These are phyloP conservation scores for Sanghuangporus weigelae DNA, from an alignment of 1,284 basidiomycete genomes.

Conservation along the genomic window DNA sequence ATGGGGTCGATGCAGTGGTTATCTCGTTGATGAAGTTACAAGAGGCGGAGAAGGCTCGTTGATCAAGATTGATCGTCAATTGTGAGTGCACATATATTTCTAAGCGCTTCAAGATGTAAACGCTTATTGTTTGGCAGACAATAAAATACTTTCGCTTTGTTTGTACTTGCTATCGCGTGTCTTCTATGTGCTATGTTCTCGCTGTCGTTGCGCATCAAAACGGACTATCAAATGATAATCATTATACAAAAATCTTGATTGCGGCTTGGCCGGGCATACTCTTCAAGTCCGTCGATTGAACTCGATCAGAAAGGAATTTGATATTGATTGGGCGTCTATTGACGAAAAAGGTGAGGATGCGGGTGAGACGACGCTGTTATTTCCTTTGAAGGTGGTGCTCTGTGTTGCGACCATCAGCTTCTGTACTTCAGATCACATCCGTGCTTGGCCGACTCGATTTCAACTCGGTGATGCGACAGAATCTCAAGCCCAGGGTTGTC, in stretches of 20 bases:
- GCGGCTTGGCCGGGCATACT: neutral
- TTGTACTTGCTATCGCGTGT: neutral
- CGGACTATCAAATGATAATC: neutral
- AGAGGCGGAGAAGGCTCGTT: constrained; percentile 13
- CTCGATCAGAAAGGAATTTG: neutral
- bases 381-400: neutral
- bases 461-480: neutral
- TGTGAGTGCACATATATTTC: neutral
- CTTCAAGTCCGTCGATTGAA: neutral
- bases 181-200: neutral
- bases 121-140: neutral
- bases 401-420: neutral
- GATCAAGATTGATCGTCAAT: neutral
- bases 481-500: neutral
- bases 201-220: neutral
- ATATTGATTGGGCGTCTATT: neutral
- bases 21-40: constrained; percentile 14
- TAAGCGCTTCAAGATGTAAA: neutral
- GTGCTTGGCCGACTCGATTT: neutral
- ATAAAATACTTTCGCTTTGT: neutral
- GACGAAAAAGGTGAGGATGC: neutral
- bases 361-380: neutral
- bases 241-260: neutral
- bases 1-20: constrained; percentile 15
- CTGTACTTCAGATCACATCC: neutral